Evolutionary conservation across 441 rosid genomes (phyloP), one percentile per base, ranked within the genome.

Genomic region (Populus hybrid): DNA sequence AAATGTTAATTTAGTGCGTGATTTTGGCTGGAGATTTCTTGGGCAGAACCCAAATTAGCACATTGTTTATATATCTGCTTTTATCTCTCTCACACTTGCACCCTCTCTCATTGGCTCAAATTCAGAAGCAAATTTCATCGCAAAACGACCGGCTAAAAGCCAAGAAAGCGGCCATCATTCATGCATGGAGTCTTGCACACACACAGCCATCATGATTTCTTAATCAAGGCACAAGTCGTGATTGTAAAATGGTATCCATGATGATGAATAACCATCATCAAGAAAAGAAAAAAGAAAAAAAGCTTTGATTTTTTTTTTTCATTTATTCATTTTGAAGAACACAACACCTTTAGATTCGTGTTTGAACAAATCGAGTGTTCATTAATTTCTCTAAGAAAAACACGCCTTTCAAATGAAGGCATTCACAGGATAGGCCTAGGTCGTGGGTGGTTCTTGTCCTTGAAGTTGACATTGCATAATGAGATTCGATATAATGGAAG

Each of bases 271-370:
- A 0, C 35, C 70, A 66, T 66, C 20, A 66, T 8, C 36, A 34
- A 34, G 36, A 34, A 65, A 65, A 2, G 6, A 0, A 8, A 8
- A 20, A 6, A 23, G 9, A 1, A 10, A 10, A 10, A 65, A 30
- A 67, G n/a, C 35, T 5, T 12, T 8, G 5, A 21, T 67, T 14
- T 42, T 42, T 11, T 6, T 42, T 42, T 12, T 3, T 46, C 4
- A 4, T 46, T 46, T 10, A 40, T 10, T 40, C 14, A 46, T 46
- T 46, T 46, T 34, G 73, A 69, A 69, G 71, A 73, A 35, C 75
- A 67, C 42, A 77, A 7, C 35, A 20, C 70, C 78, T 76, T 72
- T 65, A 35, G 72, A 76, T 42, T 76, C 76, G 82, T 81, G 84
- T 78, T 69, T 73, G 71, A 76, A 79, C 57, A 68, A 77, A 64